Percentiles rank a stretch among this genome's conserved stretches.
phyloP scores from a whole-genome alignment of 768 basidiomycete genomes.

The Psilocybe subaeruginosa region DNA sequence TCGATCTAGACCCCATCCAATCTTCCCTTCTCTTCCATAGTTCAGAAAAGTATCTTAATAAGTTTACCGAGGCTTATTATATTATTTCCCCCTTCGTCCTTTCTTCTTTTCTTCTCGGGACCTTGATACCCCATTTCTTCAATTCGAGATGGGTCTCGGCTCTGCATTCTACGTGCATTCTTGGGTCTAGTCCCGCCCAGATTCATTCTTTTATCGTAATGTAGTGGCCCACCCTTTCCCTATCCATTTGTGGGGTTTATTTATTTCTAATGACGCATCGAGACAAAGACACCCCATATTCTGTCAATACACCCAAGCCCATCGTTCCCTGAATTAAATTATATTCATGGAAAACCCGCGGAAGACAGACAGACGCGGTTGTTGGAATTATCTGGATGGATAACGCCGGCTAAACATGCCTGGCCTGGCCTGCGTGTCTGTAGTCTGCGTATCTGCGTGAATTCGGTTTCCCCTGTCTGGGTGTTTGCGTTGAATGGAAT shows the following conservation, averaged over 20 bases:
- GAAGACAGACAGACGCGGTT: no score
- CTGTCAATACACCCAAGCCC: background rate
- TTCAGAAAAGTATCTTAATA: constrained; percentile 4
- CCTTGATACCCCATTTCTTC: constrained; percentile 1
- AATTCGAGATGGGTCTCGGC: background rate
- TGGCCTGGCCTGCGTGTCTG: no score
- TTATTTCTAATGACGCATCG: background rate
- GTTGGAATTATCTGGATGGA: background rate
- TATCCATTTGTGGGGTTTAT: background rate
- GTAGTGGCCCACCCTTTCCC: background rate
- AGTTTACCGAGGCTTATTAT: constrained; percentile 1
- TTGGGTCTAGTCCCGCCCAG: constrained; percentile 3
- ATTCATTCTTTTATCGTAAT: background rate
- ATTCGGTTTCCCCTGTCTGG: background rate
- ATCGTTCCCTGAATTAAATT: background rate
- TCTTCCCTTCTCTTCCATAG: background rate
- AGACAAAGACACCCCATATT: background rate
- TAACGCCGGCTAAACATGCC: background rate
- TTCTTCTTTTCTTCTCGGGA: constrained; percentile 10
- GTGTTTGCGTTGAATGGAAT: background rate
- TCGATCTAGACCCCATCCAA: background rate
- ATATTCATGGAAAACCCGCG: background rate
- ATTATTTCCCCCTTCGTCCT: background rate
- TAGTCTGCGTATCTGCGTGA: background rate
- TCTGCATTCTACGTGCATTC: constrained; percentile 1